phyloP scores from a whole-genome alignment of 192 early-diverging fungal genomes.

The Mortierella hygrophila region DNA sequence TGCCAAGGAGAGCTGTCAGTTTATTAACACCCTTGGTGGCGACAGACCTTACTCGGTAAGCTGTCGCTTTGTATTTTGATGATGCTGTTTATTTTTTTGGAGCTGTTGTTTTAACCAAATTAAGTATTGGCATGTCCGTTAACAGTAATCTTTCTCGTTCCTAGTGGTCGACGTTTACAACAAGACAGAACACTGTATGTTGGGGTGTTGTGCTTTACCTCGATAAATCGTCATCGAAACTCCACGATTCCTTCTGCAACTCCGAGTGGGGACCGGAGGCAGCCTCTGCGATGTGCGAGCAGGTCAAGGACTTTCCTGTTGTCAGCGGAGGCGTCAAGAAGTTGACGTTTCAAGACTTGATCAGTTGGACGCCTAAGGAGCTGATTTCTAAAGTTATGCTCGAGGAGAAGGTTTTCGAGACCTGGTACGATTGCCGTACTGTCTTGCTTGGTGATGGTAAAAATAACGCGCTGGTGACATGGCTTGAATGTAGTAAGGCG shows the following conservation, averaged over 20 bases:
- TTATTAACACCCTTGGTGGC: background rate
- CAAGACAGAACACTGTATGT: background rate
- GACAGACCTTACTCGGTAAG: background rate
- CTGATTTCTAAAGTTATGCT: conserved; percentile 30
- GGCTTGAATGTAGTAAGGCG: no score
- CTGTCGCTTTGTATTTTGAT: background rate
- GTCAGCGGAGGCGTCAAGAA: background rate
- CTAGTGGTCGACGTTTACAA: conserved; percentile 16
- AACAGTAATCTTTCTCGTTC: background rate
- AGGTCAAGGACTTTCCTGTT: conserved; percentile 19
- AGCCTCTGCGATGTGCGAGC: conserved; percentile 17
- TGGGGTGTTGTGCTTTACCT: conserved; percentile 6
- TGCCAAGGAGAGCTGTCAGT: background rate
- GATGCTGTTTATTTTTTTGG: background rate
- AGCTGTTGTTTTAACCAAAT: background rate
- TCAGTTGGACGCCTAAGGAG: conserved; percentile 17
- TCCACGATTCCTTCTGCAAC: background rate
- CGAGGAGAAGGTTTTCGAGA: conserved; percentile 42
- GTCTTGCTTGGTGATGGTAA: conserved; percentile 40
- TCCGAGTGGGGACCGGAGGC: conserved; percentile 17
- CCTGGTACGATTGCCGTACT: conserved; percentile 28
- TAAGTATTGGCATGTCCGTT: background rate
- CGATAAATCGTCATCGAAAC: background rate
- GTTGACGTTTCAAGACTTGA: conserved; percentile 15
- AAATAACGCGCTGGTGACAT: background rate